Conservation (phyloP, 495 filamentous ascomycete genomes). For the Penicillium flavigenum region DNA sequence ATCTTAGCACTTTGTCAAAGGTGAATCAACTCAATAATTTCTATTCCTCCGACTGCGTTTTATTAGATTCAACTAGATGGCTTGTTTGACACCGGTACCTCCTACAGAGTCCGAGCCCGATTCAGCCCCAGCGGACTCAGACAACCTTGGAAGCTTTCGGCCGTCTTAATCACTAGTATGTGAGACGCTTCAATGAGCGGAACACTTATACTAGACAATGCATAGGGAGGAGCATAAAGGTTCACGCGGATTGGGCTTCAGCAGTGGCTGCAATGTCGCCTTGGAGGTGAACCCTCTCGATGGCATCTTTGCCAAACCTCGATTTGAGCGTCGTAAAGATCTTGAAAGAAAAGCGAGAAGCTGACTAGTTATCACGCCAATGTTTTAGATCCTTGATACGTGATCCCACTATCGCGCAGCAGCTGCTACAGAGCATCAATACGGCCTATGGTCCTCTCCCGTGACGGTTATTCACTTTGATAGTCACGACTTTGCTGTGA, state of each 20-base stretch:
- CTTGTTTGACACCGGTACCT: slow-evolving; percentile 68
- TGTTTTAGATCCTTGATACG: too few relatives aligned
- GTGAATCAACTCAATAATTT: too few relatives aligned
- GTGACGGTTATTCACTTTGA: slow-evolving; percentile 69
- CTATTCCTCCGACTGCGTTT: too few relatives aligned
- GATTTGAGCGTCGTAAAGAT: neutral
- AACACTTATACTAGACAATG: slow-evolving; percentile 43
- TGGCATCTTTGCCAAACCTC: slow-evolving; percentile 42
- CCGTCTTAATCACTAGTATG: slow-evolving; percentile 65
- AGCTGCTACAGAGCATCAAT: slow-evolving; percentile 63
- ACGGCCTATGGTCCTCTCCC: slow-evolving; percentile 60
- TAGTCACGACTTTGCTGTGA: slow-evolving; percentile 41
- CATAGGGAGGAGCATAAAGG: neutral
- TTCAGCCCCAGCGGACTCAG: slow-evolving; percentile 81
- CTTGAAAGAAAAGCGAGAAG: neutral
- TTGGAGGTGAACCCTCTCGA: slow-evolving; percentile 60
- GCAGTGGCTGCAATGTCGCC: slow-evolving; percentile 63
- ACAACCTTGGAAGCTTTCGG: slow-evolving; percentile 51
- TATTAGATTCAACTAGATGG: slow-evolving; percentile 37
- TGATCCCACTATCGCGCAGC: slow-evolving; percentile 54
- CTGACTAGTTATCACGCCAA: neutral
- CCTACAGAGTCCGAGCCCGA: slow-evolving; percentile 76
- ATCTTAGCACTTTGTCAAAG: neutral
- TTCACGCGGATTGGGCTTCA: slow-evolving; percentile 45
- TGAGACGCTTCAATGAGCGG: slow-evolving; percentile 13